Base-by-base conservation (phyloP, 2,329 filamentous ascomycete species). In the Claviceps sp. region DNA sequence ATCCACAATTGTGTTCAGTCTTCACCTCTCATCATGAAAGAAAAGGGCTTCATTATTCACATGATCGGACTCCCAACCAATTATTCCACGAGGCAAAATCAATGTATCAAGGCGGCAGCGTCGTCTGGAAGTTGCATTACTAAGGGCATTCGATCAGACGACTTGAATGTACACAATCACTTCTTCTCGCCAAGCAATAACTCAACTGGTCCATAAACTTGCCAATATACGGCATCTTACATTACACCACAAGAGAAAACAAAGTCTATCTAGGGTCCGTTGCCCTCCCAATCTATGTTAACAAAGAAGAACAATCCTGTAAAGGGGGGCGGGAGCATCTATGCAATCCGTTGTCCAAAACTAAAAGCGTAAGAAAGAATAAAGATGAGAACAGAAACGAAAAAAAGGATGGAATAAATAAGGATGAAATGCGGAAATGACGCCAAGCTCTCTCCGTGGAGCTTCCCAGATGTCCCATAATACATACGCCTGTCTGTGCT, bases 401-500 rank as follows among this genome's bases (percentile, higher is more conserved):
- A 46, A 11, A 26, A 3, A 24, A 24, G 22, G 14, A 43, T 14
- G 18, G 41, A 14, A 44, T 22, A 14, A 9, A 43, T 22, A 14
- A 9, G 24, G 4, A 11, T 16, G 41, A 22, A 6, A 11, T 30
- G 24, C n/a, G 43, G n/a, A 9, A n/a, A n/a, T 37, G 42, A 50
- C n/a, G 37, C 34, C 43, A 41, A 40, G 36, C 36, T 46, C 43
- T 41, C 24, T 22, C 30, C 42, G 9, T 43, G 8, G 6, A 41
- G n/a, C 16, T 30, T 13, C 26, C 42, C 42, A 14, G n/a, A 18
- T 30, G 24, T 22, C 20, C 36, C 37, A 20, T 40, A 26, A 44
- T 26, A 22, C 20, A 22, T 47, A 37, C 49, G 49, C 49, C 36
- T 40, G 43, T n/a, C 9, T 51, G 36, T 47, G 49, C 49, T 46